phyloP scores from a whole-genome alignment of 495 filamentous ascomycete species.

The Penicillium parvum region DNA sequence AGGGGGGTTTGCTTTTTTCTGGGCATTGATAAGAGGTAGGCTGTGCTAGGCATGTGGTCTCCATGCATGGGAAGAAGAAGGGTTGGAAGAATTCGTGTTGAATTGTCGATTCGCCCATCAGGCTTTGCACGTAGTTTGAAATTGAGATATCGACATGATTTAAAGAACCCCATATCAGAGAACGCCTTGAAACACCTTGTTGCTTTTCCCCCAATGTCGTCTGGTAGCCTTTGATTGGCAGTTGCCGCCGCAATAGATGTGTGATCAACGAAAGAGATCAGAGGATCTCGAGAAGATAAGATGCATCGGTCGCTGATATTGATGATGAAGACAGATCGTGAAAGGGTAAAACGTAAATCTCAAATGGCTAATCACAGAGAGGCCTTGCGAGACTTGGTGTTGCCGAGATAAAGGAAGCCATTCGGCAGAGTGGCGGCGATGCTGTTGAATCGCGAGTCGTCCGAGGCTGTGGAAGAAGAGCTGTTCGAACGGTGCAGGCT shows the following conservation, averaged over 20 bases:
- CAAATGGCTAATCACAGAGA: slow-evolving; percentile 7
- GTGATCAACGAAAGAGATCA: slow-evolving; percentile 7
- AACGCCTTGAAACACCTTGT: slow-evolving; percentile 20
- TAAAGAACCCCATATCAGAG: slow-evolving; percentile 9
- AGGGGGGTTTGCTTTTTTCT: slow-evolving; percentile 10
- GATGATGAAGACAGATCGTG: slow-evolving; percentile 8
- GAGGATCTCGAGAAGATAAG: slow-evolving; percentile 6
- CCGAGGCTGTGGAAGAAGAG: slow-evolving; percentile 21
- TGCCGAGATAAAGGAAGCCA: slow-evolving; percentile 33
- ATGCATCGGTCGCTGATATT: slow-evolving; percentile 17
- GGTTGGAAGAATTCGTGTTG: slow-evolving; percentile 3
- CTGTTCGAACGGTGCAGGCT: slow-evolving; percentile 21
- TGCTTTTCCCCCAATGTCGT: slow-evolving; percentile 15
- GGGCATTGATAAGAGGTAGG: slow-evolving; percentile 8
- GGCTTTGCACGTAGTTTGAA: slow-evolving; percentile 7
- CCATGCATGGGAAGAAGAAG: not conserved
- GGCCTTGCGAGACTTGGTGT: slow-evolving; percentile 14
- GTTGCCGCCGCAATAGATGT: too few species aligned
- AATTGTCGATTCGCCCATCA: slow-evolving; percentile 10
- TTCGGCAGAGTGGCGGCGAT: slow-evolving; percentile 15
- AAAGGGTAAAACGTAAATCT: slow-evolving; percentile 14
- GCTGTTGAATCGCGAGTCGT: slow-evolving; percentile 16
- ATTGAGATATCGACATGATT: slow-evolving; percentile 3
- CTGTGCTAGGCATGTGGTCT: slow-evolving; percentile 1
- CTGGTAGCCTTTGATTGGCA: too few species aligned